These are phyloP conservation scores for Nyctanthes arbortristis DNA, from an alignment of 257 asterid species.

Conservation along the genomic window DNA sequence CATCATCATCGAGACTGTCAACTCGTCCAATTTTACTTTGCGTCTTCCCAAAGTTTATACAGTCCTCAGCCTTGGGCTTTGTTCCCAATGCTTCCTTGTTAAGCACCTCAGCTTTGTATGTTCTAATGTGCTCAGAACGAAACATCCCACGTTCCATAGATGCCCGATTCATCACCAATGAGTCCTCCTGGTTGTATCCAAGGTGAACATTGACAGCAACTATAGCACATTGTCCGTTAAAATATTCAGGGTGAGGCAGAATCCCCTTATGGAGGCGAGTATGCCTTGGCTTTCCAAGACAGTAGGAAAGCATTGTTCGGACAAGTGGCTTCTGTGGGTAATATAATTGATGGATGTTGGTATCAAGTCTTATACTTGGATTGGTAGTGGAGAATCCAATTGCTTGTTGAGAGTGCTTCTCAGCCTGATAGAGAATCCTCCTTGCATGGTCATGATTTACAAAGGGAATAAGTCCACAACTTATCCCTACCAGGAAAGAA, in stretches of 20 bases:
- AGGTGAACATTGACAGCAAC: slow-evolving; percentile 94
- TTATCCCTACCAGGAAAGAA: slow-evolving; percentile 77
- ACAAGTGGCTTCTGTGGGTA: slow-evolving; percentile 92
- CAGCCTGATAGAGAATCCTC: slow-evolving; percentile 87
- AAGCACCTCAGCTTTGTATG: slow-evolving; percentile 78
- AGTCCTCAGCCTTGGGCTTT: slow-evolving; percentile 55
- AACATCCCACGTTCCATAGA: slow-evolving; percentile 97
- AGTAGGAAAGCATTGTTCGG: slow-evolving; percentile 71
- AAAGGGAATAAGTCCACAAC: slow-evolving; percentile 88
- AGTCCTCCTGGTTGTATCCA: slow-evolving; percentile 96
- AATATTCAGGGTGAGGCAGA: slow-evolving; percentile 82
- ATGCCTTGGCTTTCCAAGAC: slow-evolving; percentile 68
- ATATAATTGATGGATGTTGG: slow-evolving; percentile 74
- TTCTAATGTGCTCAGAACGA: slow-evolving; percentile 80
- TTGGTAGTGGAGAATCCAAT: slow-evolving; percentile 82
- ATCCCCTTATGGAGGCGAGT: slow-evolving; percentile 52
- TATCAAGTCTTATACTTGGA: slow-evolving; percentile 67
- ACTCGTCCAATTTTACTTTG: slow-evolving; percentile 84
- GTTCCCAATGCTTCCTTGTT: slow-evolving; percentile 48
- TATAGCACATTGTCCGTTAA: slow-evolving; percentile 89
- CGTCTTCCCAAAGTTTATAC: slow-evolving; percentile 70
- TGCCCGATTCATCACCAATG: slow-evolving; percentile 89
- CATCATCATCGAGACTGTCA: slow-evolving; percentile 93
- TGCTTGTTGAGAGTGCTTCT: slow-evolving; percentile 97
- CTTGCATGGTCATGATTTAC: slow-evolving; percentile 92